Percentiles rank a stretch among this genome's conserved stretches.
phyloP scores from a whole-genome alignment of 495 filamentous ascomycete genomes.

The Xylaria grammica region DNA sequence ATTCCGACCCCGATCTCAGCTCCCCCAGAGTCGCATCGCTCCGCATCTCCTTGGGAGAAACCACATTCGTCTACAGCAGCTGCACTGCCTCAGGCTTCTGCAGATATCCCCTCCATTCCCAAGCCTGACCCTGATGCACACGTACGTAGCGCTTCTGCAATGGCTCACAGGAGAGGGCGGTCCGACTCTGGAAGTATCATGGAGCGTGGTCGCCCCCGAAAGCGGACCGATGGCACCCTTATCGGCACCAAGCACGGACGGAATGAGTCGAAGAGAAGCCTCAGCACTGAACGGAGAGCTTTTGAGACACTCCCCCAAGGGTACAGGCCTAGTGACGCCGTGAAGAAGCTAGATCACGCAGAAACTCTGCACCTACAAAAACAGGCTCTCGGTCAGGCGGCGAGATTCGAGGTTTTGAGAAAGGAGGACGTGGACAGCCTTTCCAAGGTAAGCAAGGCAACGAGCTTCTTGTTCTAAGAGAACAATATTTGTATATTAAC shows the following conservation, averaged over 20 bases:
- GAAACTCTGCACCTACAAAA: slow-evolving; percentile 62
- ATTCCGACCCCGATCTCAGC: slow-evolving; percentile 55
- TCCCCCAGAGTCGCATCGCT: slow-evolving; percentile 44
- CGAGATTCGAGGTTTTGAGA: slow-evolving; percentile 70
- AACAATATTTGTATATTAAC: slow-evolving; percentile 21
- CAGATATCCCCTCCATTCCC: slow-evolving; percentile 33
- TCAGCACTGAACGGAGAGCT: slow-evolving; percentile 53
- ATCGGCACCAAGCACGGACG: slow-evolving; percentile 41
- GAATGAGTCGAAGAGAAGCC: slow-evolving; percentile 43
- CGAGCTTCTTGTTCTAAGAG: neutral
- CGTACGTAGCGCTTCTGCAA: slow-evolving; percentile 26
- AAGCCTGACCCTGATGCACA: slow-evolving; percentile 43
- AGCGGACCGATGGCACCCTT: slow-evolving; percentile 45
- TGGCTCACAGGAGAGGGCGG: slow-evolving; percentile 53
- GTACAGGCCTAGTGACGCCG: slow-evolving; percentile 58
- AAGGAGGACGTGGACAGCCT: slow-evolving; percentile 69
- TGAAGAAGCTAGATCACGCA: slow-evolving; percentile 46
- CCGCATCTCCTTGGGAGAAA: slow-evolving; percentile 54
- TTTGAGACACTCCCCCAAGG: slow-evolving; percentile 64
- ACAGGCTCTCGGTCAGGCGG: slow-evolving; percentile 67
- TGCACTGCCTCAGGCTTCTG: slow-evolving; percentile 28
- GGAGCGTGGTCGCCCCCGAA: slow-evolving; percentile 63
- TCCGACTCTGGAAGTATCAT: slow-evolving; percentile 65
- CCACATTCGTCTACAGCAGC: slow-evolving; percentile 28
- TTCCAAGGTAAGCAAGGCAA: slow-evolving; percentile 58